Evolutionary conservation across 371 early-diverging fungal species (phyloP).

Genomic region (Zancudomyces culisetae): DNA sequence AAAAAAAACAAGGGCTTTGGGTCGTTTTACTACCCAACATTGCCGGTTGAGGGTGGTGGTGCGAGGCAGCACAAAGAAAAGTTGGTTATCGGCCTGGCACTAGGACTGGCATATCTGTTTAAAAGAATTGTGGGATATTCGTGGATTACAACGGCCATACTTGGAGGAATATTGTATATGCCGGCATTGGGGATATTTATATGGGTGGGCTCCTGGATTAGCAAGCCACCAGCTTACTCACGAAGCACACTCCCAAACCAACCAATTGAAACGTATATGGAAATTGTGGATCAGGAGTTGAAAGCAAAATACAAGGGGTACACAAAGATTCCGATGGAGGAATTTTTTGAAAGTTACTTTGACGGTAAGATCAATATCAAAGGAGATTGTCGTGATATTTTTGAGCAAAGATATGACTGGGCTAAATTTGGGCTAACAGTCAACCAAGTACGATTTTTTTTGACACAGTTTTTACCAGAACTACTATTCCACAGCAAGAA

Average conservation of each 20-base stretch:
- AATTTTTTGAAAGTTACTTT: conserved; percentile 89
- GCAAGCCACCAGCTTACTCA: conserved; percentile 37
- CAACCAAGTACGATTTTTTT: conserved; percentile 76
- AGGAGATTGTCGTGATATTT: conserved; percentile 63
- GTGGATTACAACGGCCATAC: conserved; percentile 33
- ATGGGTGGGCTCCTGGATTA: conserved; percentile 39
- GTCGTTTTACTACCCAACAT: conserved; percentile 15
- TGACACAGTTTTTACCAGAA: conserved; percentile 89
- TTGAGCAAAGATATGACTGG: conserved; percentile 90
- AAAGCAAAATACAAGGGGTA: conserved; percentile 42
- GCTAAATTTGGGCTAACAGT: conserved; percentile 65
- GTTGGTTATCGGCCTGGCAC: conserved; percentile 28
- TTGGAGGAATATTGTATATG: conserved; percentile 33
- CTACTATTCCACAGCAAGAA: conserved; percentile 82
- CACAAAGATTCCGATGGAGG: conserved; percentile 88
- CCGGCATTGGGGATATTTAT: conserved; percentile 42
- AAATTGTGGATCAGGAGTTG: conserved; percentile 62
- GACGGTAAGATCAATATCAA: conserved; percentile 82
- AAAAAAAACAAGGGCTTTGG: not conserved
- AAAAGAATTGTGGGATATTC: conserved; percentile 33
- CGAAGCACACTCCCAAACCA: conserved; percentile 53
- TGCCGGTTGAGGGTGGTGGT: conserved; percentile 59
- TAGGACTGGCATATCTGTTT: conserved; percentile 38
- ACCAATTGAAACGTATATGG: conserved; percentile 67
- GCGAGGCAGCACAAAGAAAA: conserved; percentile 50